phyloP scores from a whole-genome alignment of 495 filamentous ascomycete species.

The Lentithecium fluviatile region DNA sequence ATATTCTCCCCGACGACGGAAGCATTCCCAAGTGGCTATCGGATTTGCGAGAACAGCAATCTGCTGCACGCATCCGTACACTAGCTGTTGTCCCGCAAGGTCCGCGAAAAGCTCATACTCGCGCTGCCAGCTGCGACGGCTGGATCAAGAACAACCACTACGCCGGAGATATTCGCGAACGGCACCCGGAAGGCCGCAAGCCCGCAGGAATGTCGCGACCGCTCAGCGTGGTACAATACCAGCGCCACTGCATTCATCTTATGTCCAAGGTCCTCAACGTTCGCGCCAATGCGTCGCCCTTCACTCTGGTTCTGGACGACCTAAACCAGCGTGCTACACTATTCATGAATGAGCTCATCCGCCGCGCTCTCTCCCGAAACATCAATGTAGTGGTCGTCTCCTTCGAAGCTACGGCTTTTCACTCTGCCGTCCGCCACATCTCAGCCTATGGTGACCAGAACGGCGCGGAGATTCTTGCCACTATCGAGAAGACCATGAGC shows the following conservation, averaged over 20 bases:
- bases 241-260: slow-evolving; percentile 13
- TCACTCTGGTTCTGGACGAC: slow-evolving; percentile 69
- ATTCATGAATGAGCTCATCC: slow-evolving; percentile 13
- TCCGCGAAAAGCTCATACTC: too few relatives aligned
- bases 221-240: slow-evolving; percentile 7
- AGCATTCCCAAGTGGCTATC: slow-evolving; percentile 3
- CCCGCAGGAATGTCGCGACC: neutral
- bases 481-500: slow-evolving; percentile 10
- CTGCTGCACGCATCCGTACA: neutral
- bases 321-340: slow-evolving; percentile 64
- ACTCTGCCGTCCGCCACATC: slow-evolving; percentile 17
- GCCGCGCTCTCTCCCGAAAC: slow-evolving; percentile 22
- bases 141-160: slow-evolving; percentile 17
- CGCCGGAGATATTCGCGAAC: slow-evolving; percentile 4
- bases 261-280: slow-evolving; percentile 62
- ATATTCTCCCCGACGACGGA: neutral
- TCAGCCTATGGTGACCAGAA: slow-evolving; percentile 1
- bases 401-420: slow-evolving; percentile 6
- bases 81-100: too few relatives aligned
- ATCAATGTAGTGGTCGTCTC: slow-evolving; percentile 23
- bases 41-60: neutral
- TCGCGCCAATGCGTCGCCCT: slow-evolving; percentile 65
- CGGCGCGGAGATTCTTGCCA: slow-evolving; percentile 6
- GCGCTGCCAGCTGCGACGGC: neutral
- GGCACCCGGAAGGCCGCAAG: neutral